Percentiles rank a stretch among this genome's conserved stretches.
Evolutionary conservation across 2,329 filamentous ascomycete genomes (phyloP).

Genomic region (Graphilbum fragrans): DNA sequence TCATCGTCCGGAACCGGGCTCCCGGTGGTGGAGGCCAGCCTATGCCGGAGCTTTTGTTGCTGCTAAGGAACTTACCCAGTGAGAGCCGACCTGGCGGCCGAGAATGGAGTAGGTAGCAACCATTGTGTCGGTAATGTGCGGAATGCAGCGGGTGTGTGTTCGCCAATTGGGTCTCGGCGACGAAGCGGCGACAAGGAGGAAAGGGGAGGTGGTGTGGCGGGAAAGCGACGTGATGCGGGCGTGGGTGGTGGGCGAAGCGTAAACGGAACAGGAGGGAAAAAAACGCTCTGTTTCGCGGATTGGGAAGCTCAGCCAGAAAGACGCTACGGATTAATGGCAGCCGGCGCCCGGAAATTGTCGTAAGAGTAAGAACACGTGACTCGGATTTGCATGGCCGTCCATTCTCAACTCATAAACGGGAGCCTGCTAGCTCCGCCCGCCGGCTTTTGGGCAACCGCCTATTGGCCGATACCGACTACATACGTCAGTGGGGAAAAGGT

Average conservation of each 20-base stretch:
- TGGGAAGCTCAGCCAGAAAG: conserved; percentile 1
- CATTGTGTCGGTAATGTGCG: conserved; percentile 26
- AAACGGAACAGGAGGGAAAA: conserved; percentile 3
- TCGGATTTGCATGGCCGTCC: too few relatives aligned
- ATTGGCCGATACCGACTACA: too few relatives aligned
- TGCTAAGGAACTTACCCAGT: conserved; percentile 37
- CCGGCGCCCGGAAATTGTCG: conserved; percentile 3
- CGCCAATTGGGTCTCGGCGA: background rate
- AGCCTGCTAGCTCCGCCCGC: background rate
- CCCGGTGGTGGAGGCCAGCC: too few relatives aligned
- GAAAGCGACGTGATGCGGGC: background rate
- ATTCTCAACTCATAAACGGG: background rate
- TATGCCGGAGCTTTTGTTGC: background rate
- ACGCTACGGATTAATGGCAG: conserved; percentile 1
- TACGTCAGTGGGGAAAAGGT: too few relatives aligned
- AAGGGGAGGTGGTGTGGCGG: background rate
- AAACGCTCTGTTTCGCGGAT: conserved; percentile 3
- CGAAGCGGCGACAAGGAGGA: background rate
- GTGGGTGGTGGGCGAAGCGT: background rate
- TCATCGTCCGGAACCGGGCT: conserved; percentile 1
- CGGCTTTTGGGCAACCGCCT: too few relatives aligned
- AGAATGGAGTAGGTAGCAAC: conserved; percentile 40
- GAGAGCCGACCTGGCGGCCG: conserved; percentile 48
- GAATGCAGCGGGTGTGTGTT: background rate
- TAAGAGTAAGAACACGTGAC: background rate